These are phyloP conservation scores for Mrakia frigida DNA, from an alignment of 768 basidiomycete genomes.

Conservation along the genomic window DNA sequence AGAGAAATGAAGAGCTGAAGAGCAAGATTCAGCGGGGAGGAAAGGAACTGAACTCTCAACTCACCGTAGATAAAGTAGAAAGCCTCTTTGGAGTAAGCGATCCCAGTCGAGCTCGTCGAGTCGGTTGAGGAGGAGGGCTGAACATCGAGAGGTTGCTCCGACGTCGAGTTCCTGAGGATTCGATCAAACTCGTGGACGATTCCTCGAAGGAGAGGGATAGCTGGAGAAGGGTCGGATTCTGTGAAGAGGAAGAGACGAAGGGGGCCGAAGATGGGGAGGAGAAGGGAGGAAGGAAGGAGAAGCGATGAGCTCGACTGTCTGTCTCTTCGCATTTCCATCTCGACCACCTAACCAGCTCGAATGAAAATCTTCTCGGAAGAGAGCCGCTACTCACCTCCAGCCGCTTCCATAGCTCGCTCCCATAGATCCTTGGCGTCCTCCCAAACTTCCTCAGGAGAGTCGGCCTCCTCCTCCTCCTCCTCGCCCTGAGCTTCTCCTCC, in stretches of 20 bases:
- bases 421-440: conserved; percentile 26
- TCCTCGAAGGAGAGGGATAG: conserved; percentile 27
- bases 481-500: neutral
- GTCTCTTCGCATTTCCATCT: neutral
- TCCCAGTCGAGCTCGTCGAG: neutral
- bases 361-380: neutral
- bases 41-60: neutral
- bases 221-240: conserved; percentile 26
- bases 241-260: neutral
- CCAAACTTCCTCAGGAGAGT: conserved; percentile 14
- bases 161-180: conserved; percentile 22
- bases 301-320: neutral
- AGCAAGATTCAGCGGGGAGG: neutral
- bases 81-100: neutral
- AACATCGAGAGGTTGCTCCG: conserved; percentile 8
- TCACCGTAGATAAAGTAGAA: conserved; percentile 27
- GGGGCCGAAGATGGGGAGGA: too few species aligned
- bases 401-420: conserved; percentile 26
- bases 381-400: neutral
- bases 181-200: conserved; percentile 28
- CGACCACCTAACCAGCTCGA: too few species aligned
- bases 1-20: neutral
- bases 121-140: neutral
- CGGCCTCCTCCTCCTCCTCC: neutral
- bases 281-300: neutral